These are phyloP conservation scores for Juncus effusus DNA, from an alignment of 176 grass and related monocot genomes.

Conservation along the genomic window DNA sequence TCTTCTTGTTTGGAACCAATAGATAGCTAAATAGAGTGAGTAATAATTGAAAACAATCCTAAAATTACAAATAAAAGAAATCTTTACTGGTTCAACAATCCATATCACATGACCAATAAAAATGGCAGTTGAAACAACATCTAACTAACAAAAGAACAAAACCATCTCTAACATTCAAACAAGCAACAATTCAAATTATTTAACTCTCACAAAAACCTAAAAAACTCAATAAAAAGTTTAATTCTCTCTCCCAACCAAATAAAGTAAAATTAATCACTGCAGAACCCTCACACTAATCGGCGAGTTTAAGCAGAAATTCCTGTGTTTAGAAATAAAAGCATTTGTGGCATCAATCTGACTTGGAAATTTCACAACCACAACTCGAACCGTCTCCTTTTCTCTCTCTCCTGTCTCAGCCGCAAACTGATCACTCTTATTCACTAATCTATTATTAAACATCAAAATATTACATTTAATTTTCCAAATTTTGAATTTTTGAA, in stretches of 20 bases:
- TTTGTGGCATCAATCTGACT: conserved; percentile 60
- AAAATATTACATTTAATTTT: too few species aligned
- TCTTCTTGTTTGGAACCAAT: too few species aligned
- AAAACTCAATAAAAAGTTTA: not conserved
- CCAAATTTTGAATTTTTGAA: too few species aligned
- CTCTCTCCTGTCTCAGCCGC: not conserved
- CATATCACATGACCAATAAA: too few species aligned
- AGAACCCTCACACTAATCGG: conserved; percentile 61
- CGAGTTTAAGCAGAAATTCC: conserved; percentile 69
- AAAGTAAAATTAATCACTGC: conserved; percentile 34
- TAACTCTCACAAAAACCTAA: not conserved
- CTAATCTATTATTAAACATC: too few species aligned
- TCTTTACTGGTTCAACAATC: too few species aligned
- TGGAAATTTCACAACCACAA: conserved; percentile 52
- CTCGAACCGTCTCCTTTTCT: conserved; percentile 48
- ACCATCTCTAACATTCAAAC: too few species aligned
- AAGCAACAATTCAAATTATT: not conserved
- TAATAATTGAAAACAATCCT: too few species aligned
- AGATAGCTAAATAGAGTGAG: too few species aligned
- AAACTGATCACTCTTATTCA: too few species aligned
- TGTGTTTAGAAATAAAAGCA: conserved; percentile 65
- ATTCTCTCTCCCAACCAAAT: not conserved
- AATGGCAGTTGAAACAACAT: too few species aligned
- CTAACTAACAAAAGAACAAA: conserved; percentile 2
- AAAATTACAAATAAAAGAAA: too few species aligned